Conservation (phyloP, 2,329 filamentous ascomycete genomes). For the Dothideomycetidae sp. region DNA sequence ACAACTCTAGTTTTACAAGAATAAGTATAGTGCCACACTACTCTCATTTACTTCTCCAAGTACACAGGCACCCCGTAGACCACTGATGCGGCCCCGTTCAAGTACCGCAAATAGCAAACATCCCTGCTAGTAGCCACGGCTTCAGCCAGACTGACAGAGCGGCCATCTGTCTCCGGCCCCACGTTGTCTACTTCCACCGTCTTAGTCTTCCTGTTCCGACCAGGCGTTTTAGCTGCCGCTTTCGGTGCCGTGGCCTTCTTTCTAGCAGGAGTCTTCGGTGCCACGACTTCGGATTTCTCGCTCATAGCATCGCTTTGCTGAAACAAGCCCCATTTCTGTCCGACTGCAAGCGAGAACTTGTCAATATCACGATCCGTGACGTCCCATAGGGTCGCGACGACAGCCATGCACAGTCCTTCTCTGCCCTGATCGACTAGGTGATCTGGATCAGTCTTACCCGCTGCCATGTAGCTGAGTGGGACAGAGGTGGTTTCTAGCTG, state of each 20-base stretch:
- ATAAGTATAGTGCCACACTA: too few relatives aligned
- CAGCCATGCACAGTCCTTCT: conserved; percentile 40
- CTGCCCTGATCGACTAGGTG: conserved; percentile 9
- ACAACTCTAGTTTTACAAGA: too few relatives aligned
- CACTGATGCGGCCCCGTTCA: conserved; percentile 86
- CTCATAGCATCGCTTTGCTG: conserved; percentile 23
- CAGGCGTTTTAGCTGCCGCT: conserved; percentile 17
- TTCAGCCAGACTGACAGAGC: conserved; percentile 48
- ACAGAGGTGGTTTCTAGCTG: conserved; percentile 86
- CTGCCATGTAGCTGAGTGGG: conserved; percentile 81
- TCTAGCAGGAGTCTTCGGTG: conserved; percentile 21
- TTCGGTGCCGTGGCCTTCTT: conserved; percentile 20
- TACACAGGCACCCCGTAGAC: conserved; percentile 94
- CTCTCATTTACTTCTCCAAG: conserved; percentile 30
- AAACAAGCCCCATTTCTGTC: conserved; percentile 73
- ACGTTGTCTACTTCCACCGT: conserved; percentile 18
- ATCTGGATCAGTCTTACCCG: conserved; percentile 41
- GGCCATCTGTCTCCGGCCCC: conserved; percentile 21
- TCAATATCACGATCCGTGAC: conserved; percentile 97
- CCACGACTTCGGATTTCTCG: conserved; percentile 14
- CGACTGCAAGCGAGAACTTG: conserved; percentile 63
- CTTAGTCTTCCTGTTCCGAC: conserved; percentile 20
- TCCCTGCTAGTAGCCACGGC: conserved; percentile 62
- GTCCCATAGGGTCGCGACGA: conserved; percentile 92
- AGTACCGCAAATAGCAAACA: conserved; percentile 74